These are phyloP conservation scores for Cladophialophora yegresii DNA, from an alignment of 2,329 filamentous ascomycete species.

Conservation along the genomic window DNA sequence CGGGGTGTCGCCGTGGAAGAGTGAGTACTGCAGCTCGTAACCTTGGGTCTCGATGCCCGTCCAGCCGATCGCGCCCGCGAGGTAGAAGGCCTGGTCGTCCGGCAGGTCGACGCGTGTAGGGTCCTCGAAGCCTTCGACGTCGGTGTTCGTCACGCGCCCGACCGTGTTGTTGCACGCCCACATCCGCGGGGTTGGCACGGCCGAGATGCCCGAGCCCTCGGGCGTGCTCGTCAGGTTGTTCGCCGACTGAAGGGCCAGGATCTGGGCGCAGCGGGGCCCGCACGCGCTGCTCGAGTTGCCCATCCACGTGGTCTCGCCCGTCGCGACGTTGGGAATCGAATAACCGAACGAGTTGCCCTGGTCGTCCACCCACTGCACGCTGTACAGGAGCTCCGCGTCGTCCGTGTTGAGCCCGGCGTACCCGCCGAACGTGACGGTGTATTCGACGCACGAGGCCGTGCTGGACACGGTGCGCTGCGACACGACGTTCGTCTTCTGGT, in stretches of 20 bases:
- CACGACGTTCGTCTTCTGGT: not conserved
- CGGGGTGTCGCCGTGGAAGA: conserved; percentile 16
- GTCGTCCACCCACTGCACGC: conserved; percentile 14
- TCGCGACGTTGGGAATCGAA: conserved; percentile 6
- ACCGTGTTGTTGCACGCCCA: conserved; percentile 30
- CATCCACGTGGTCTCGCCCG: conserved; percentile 19
- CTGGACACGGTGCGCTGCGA: conserved; percentile 17
- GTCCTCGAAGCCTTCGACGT: conserved; percentile 10
- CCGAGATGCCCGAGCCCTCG: not conserved
- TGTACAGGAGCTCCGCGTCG: not conserved
- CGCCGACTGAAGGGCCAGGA: conserved; percentile 25
- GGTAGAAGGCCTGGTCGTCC: conserved; percentile 21
- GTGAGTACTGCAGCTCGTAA: conserved; percentile 14
- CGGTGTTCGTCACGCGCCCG: conserved; percentile 12
- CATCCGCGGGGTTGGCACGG: conserved; percentile 12
- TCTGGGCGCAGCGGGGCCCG: conserved; percentile 24
- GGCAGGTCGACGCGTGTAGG: conserved; percentile 13
- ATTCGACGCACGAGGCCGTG: conserved; percentile 20
- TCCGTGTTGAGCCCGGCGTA: conserved; percentile 19
- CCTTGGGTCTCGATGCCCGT: conserved; percentile 15
- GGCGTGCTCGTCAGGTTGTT: conserved; percentile 8
- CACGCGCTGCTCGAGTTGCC: conserved; percentile 17
- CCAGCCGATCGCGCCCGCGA: conserved; percentile 27
- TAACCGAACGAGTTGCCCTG: conserved; percentile 6
- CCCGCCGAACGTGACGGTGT: conserved; percentile 18